Conservation (phyloP, 352 stramenopile species). For the Pythium folliculosum region DNA sequence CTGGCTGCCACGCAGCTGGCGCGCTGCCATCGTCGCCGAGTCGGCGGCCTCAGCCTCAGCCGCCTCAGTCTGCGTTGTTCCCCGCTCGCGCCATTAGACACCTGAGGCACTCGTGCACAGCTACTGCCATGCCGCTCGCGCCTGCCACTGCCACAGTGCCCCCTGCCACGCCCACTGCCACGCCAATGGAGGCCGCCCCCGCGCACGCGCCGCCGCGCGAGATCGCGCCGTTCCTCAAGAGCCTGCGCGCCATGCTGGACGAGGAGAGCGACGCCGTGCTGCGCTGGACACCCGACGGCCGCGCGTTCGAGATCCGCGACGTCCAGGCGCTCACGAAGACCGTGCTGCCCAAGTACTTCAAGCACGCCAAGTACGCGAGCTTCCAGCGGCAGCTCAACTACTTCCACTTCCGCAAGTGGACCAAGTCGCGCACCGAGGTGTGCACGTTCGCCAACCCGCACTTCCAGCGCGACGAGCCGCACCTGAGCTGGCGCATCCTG, state of each 20-base stretch:
- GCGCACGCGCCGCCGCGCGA: slow-evolving; percentile 41
- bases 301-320: slow-evolving; percentile 41
- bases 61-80: no score
- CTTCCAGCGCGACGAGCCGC: slow-evolving; percentile 63
- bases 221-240: slow-evolving; percentile 54
- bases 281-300: slow-evolving; percentile 34
- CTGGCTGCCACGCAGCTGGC: no score
- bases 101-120: no score
- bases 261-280: slow-evolving; percentile 39
- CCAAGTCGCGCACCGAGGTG: slow-evolving; percentile 55
- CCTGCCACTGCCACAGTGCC: no score
- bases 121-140: no score
- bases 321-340: slow-evolving; percentile 34
- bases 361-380: slow-evolving; percentile 93
- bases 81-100: no score
- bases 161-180: no score
- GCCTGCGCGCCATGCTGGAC: slow-evolving; percentile 48
- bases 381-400: slow-evolving; percentile 95
- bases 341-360: slow-evolving; percentile 92
- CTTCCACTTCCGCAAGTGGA: slow-evolving; percentile 93
- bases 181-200: slow-evolving; percentile 47
- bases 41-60: no score
- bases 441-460: slow-evolving; percentile 42
- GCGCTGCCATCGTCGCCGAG: no score
- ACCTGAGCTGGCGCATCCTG: slow-evolving; percentile 55